phyloP scores from a whole-genome alignment of 495 filamentous ascomycete species.

The Hypoxylon subgilvum region DNA sequence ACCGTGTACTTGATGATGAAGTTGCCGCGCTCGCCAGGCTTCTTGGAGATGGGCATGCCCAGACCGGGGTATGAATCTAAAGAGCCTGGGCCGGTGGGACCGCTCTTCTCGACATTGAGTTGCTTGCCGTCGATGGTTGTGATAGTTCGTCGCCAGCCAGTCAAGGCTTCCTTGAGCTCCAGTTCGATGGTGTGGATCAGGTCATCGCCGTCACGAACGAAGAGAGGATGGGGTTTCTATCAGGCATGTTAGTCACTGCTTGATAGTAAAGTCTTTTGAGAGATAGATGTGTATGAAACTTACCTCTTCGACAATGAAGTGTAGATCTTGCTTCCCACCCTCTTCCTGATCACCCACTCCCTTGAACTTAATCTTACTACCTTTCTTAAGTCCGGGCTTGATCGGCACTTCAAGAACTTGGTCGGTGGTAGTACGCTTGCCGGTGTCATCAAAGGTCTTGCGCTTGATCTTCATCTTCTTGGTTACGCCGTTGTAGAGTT shows the following conservation, averaged over 20 bases:
- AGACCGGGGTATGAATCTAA: slow-evolving; percentile 79
- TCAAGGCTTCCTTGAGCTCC: slow-evolving; percentile 93
- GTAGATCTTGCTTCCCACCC: slow-evolving; percentile 94
- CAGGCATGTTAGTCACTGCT: slow-evolving; percentile 22
- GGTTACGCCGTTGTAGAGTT: slow-evolving; percentile 79
- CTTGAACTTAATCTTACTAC: slow-evolving; percentile 96
- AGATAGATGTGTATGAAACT: slow-evolving; percentile 34
- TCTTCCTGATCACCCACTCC: slow-evolving; percentile 96
- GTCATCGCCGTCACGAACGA: slow-evolving; percentile 85
- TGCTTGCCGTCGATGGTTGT: slow-evolving; percentile 93
- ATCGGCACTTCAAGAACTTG: slow-evolving; percentile 91
- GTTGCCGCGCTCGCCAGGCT: slow-evolving; percentile 80
- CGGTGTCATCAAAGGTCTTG: slow-evolving; percentile 86
- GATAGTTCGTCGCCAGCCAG: slow-evolving; percentile 88
- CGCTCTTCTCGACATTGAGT: slow-evolving; percentile 72
- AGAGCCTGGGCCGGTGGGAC: slow-evolving; percentile 82
- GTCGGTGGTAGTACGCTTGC: slow-evolving; percentile 84
- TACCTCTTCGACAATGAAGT: slow-evolving; percentile 94
- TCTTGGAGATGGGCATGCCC: slow-evolving; percentile 93
- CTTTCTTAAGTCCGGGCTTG: slow-evolving; percentile 92
- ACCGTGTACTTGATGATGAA: slow-evolving; percentile 90
- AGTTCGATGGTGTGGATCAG: slow-evolving; percentile 77
- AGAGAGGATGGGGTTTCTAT: slow-evolving; percentile 83
- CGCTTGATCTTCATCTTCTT: slow-evolving; percentile 99
- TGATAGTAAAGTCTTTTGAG: background rate